phyloP scores from a whole-genome alignment of 1,139 yeast species.

The Saccharomyces hybrid region DNA sequence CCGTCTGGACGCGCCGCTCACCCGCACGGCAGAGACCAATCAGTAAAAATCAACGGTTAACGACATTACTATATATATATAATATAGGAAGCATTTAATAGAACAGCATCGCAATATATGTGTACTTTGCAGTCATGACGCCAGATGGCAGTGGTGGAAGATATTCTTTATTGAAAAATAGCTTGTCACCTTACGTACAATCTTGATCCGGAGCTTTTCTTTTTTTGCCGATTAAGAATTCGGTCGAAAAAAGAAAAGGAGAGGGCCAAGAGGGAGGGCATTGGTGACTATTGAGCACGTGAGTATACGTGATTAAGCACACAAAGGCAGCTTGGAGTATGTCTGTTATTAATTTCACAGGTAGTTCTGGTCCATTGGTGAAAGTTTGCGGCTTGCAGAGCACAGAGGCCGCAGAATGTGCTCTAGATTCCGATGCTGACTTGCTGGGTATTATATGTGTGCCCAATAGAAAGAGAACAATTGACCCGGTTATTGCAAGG shows the following conservation, averaged over 20 bases:
- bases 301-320: neutral
- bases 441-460: conserved; percentile 80
- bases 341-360: neutral
- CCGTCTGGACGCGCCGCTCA: neutral
- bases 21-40: neutral
- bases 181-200: neutral
- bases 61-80: neutral
- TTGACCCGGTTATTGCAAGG: conserved; percentile 46
- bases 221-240: neutral
- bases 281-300: neutral
- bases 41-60: neutral
- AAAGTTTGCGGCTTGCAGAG: conserved; percentile 81
- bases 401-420: conserved; percentile 57
- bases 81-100: neutral
- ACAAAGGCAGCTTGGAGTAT: neutral
- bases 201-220: neutral
- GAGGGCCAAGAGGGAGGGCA: neutral
- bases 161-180: neutral
- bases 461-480: conserved; percentile 70
- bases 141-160: neutral
- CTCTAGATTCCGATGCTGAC: conserved; percentile 65
- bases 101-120: neutral
- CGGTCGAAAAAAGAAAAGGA: neutral
- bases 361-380: conserved; percentile 25
- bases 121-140: neutral